Evolutionary conservation across 2,329 filamentous ascomycete species (phyloP), one percentile per base, ranked within the genome.

Genomic region (Fusarium dimerum): DNA sequence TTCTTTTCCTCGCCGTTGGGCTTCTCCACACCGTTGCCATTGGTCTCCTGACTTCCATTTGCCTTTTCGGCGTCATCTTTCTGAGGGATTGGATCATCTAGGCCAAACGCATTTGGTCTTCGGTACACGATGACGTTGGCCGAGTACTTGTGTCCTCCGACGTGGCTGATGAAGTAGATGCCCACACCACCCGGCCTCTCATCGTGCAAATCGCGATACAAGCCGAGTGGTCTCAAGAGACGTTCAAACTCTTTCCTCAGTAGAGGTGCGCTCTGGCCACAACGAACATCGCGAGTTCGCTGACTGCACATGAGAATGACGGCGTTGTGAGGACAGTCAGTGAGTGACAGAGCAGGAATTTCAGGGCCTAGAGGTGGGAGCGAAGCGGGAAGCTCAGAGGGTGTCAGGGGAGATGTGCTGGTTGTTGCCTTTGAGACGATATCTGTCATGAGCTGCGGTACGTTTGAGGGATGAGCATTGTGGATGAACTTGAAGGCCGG

Each of bases 71-170:
- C 44, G 3, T 40, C 54, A 29, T 56, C 43, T 18, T 40, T 55
- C 52, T 58, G 56, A 45, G 72, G 70, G 44, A 70, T 62, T 38
- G 69, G 61, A 2, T 73, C 73, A 51, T 84, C 81, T 40, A 81
- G 62, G 0, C 80, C 81, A 64, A 83, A 85, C 1, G 82, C 77
- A 62, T 84, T 77, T 7, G 76, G 78, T 48, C 81, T 80, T 10
- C 94, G 83, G 71, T 99, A 97, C 2, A 99, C 79, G 77, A 99
- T 89, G 63, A 97, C 85, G 66, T 99, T 99, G 29, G 94, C 94
- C 43, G 87, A 86, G 74, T 96, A 97, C 76, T 97, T 97, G 77
- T 99, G 94, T 0, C 94, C 94, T 29, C 94, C 94, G 3, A 97
- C 92, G 68, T 99, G 94, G 61, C 86, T 93, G 67, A 97, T 95